Evolutionary conservation across 2,329 filamentous ascomycete species (phyloP).

Genomic region (Leptographium lundbergii): DNA sequence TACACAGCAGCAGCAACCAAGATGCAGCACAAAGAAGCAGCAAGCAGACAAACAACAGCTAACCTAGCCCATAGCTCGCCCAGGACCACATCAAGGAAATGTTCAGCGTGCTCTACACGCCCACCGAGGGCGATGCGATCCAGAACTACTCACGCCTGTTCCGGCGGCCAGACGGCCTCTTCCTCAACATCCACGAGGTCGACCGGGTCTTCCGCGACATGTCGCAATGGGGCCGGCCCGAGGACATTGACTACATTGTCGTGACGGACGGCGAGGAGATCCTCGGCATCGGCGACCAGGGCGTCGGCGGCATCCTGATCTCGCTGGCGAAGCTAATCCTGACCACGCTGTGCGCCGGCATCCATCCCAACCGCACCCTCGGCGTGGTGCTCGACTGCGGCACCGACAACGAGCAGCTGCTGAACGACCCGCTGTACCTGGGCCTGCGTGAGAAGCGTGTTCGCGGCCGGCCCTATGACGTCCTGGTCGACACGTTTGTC

Average conservation of each 20-base stretch:
- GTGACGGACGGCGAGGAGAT: conserved; percentile 68
- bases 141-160: conserved; percentile 73
- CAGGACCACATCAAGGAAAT: conserved; percentile 73
- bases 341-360: conserved; percentile 75
- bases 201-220: conserved; percentile 55
- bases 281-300: conserved; percentile 80
- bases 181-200: conserved; percentile 59
- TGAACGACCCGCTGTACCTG: conserved; percentile 68
- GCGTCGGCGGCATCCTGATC: conserved; percentile 73
- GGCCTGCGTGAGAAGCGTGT: conserved; percentile 56
- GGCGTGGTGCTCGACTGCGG: conserved; percentile 79
- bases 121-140: conserved; percentile 81
- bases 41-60: background rate
- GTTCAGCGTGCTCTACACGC: conserved; percentile 85
- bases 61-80: conserved; percentile 40
- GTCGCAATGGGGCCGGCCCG: conserved; percentile 51
- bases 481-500: conserved; percentile 66
- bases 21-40: too few species aligned
- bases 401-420: conserved; percentile 64
- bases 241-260: conserved; percentile 81
- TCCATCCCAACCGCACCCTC: conserved; percentile 66
- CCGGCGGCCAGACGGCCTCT: conserved; percentile 67
- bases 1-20: conserved; percentile 22
- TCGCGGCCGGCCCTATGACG: conserved; percentile 60
- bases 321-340: conserved; percentile 73